phyloP scores from a whole-genome alignment of 805 yeast species.

The Metschnikowia vanudenii region DNA sequence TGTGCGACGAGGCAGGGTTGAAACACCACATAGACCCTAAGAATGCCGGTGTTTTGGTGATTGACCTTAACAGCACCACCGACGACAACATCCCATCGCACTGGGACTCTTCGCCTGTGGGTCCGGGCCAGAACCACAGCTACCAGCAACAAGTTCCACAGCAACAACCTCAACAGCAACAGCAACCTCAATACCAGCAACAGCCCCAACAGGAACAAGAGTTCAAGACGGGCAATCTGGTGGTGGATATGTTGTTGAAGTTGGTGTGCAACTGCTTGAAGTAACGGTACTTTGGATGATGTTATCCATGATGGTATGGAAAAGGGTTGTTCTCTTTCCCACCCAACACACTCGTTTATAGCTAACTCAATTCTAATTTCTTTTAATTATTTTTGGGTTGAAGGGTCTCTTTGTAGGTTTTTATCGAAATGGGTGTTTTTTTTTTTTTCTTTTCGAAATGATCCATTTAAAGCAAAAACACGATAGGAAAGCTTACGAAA shows the following conservation, averaged over 20 bases:
- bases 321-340: too few relatives aligned
- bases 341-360: too few relatives aligned
- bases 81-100: conserved; percentile 30
- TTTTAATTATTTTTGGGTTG: too few relatives aligned
- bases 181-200: conserved; percentile 20
- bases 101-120: conserved; percentile 25
- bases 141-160: too few relatives aligned
- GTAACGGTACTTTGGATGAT: neutral
- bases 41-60: conserved; percentile 78
- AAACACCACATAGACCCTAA: conserved; percentile 60
- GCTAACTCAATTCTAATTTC: too few relatives aligned
- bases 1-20: conserved; percentile 67
- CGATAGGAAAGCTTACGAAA: too few relatives aligned
- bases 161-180: conserved; percentile 22
- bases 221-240: conserved; percentile 26
- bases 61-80: conserved; percentile 48
- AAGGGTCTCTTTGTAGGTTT: too few relatives aligned
- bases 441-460: too few relatives aligned
- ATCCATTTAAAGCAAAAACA: too few relatives aligned
- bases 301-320: neutral
- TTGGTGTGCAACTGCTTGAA: conserved; percentile 32
- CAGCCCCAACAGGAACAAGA: conserved; percentile 17
- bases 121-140: conserved; percentile 3
- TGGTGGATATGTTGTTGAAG: conserved; percentile 32
- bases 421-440: too few relatives aligned